These are phyloP conservation scores for Septoria petroselini DNA, from an alignment of 2,329 filamentous ascomycete species.

Conservation along the genomic window DNA sequence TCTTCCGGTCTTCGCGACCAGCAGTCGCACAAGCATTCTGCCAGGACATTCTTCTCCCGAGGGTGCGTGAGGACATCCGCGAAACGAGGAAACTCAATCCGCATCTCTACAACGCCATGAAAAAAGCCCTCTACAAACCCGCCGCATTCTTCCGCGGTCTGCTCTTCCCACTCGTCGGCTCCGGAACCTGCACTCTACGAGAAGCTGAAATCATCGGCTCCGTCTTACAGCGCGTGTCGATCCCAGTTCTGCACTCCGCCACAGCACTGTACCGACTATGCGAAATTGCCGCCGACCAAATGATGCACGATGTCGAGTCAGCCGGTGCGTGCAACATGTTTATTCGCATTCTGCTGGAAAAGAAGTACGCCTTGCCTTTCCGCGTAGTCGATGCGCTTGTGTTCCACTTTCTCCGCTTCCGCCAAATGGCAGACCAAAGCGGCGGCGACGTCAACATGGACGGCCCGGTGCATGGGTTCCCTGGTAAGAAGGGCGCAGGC, in stretches of 20 bases:
- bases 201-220: conserved; percentile 90
- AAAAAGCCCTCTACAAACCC: conserved; percentile 90
- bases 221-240: conserved; percentile 77
- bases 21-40: conserved; percentile 79
- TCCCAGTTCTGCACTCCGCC: conserved; percentile 88
- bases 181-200: conserved; percentile 82
- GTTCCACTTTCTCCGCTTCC: conserved; percentile 93
- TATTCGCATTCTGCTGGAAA: conserved; percentile 87
- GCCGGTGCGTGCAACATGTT: conserved; percentile 93
- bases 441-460: conserved; percentile 57
- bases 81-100: conserved; percentile 94
- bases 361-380: conserved; percentile 93
- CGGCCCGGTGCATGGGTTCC: conserved; percentile 36
- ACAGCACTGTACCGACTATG: conserved; percentile 88
- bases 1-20: conserved; percentile 85
- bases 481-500: conserved; percentile 46
- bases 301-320: conserved; percentile 75
- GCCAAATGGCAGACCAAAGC: conserved; percentile 62
- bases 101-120: conserved; percentile 89
- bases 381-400: conserved; percentile 92
- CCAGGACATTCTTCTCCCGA: conserved; percentile 79
- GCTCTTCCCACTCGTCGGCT: conserved; percentile 81
- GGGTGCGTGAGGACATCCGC: conserved; percentile 88
- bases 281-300: conserved; percentile 90
- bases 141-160: conserved; percentile 96